These are phyloP conservation scores for Diplodia intermedia DNA, from an alignment of 2,329 filamentous ascomycete genomes.

Conservation along the genomic window DNA sequence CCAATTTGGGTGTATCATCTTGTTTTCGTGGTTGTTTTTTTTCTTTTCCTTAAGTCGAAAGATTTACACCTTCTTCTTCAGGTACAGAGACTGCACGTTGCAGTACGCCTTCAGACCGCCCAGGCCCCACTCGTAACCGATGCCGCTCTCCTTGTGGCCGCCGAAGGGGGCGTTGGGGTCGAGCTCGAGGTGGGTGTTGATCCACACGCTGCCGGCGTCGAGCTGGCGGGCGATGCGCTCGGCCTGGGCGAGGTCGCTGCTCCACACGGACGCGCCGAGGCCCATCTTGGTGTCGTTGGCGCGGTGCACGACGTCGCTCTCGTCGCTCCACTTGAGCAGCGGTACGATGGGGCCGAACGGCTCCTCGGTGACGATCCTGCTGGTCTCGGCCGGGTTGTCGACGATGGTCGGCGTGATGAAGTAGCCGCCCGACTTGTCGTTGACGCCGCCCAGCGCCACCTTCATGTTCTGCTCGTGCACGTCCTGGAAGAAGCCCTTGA, in stretches of 20 bases:
- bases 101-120: conserved; percentile 67
- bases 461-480: conserved; percentile 62
- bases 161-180: conserved; percentile 62
- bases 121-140: conserved; percentile 67
- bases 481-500: conserved; percentile 63
- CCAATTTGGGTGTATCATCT: not conserved
- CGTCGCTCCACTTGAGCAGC: conserved; percentile 65
- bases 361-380: conserved; percentile 64
- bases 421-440: conserved; percentile 55
- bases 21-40: not conserved
- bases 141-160: conserved; percentile 67
- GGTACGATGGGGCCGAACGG: conserved; percentile 70
- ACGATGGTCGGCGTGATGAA: conserved; percentile 67
- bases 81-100: conserved; percentile 46
- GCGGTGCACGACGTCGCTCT: conserved; percentile 58
- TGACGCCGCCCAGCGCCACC: conserved; percentile 60
- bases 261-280: conserved; percentile 63
- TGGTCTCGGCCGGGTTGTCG: conserved; percentile 62
- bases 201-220: conserved; percentile 60
- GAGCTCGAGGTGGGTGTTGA: conserved; percentile 54
- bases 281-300: conserved; percentile 59
- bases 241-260: conserved; percentile 54
- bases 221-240: conserved; percentile 55
- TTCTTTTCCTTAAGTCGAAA: not conserved
- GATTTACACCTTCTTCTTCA: conserved; percentile 30